Percentiles rank a stretch among this genome's conserved stretches.
Evolutionary conservation across 352 stramenopile genomes (phyloP).

Genomic region (Globisporangium nunn): DNA sequence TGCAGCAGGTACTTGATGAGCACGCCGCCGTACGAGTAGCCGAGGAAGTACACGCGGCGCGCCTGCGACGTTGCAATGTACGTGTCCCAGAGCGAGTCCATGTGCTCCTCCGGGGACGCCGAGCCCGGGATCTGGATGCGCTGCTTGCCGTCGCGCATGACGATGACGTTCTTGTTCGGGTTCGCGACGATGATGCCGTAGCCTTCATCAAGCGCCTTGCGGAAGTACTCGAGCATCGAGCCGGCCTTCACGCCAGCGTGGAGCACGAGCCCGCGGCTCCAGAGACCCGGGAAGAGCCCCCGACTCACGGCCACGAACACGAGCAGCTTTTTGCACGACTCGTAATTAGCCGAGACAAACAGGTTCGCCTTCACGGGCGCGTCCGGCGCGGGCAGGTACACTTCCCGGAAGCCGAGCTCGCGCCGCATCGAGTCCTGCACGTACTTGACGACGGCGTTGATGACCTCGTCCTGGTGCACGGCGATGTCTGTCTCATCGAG

Average conservation of each 20-base stretch:
- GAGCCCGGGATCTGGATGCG: constrained; percentile 78
- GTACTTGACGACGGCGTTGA: constrained; percentile 81
- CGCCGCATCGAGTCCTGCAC: constrained; percentile 82
- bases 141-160: constrained; percentile 74
- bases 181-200: constrained; percentile 87
- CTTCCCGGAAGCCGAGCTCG: constrained; percentile 70
- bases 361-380: constrained; percentile 77
- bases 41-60: constrained; percentile 77
- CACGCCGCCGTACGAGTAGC: constrained; percentile 85
- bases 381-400: constrained; percentile 61
- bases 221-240: constrained; percentile 87
- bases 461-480: constrained; percentile 86
- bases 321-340: constrained; percentile 74
- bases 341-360: constrained; percentile 80
- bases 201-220: constrained; percentile 76
- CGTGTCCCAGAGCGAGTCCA: constrained; percentile 84
- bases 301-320: constrained; percentile 82
- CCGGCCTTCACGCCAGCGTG: constrained; percentile 82
- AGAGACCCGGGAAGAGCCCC: constrained; percentile 75
- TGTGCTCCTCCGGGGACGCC: constrained; percentile 81
- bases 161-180: constrained; percentile 87
- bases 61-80: constrained; percentile 58
- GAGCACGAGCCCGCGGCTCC: constrained; percentile 78
- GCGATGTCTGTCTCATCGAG: constrained; percentile 79
- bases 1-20: constrained; percentile 87